A percentile compares a stretch with the other conserved stretches of the same genome.
phyloP scores from a whole-genome alignment of 805 yeast species.

The Candida insectorum region DNA sequence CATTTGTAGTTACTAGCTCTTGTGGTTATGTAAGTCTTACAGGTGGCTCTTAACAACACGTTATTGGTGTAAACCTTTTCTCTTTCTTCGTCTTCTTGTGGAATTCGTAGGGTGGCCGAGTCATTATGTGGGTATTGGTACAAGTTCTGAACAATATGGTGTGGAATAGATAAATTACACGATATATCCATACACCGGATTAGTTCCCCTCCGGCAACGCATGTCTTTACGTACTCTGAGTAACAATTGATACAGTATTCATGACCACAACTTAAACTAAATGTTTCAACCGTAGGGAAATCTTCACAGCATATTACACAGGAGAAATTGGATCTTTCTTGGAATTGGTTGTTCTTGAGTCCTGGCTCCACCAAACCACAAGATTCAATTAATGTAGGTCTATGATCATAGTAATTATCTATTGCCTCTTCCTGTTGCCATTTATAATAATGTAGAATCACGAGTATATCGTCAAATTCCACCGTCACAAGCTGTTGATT shows the following conservation, averaged over 20 bases:
- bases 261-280: slow-evolving; percentile 66
- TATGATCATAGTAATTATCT: slow-evolving; percentile 32
- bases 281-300: slow-evolving; percentile 30
- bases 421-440: slow-evolving; percentile 42
- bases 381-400: slow-evolving; percentile 18
- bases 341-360: neutral
- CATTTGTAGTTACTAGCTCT: slow-evolving; percentile 50
- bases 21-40: slow-evolving; percentile 47
- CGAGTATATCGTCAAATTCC: slow-evolving; percentile 24
- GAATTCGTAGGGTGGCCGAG: too few species aligned
- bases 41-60: slow-evolving; percentile 34
- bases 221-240: slow-evolving; percentile 50
- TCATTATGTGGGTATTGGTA: neutral
- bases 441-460: slow-evolving; percentile 32
- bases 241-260: slow-evolving; percentile 70
- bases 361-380: slow-evolving; percentile 23
- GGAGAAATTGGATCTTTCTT: slow-evolving; percentile 18
- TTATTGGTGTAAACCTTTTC: slow-evolving; percentile 19
- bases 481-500: slow-evolving; percentile 3
- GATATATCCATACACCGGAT: slow-evolving; percentile 67
- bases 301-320: slow-evolving; percentile 78
- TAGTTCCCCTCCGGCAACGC: slow-evolving; percentile 38
- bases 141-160: slow-evolving; percentile 30
- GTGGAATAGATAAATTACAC: slow-evolving; percentile 44
- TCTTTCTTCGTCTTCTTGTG: neutral